These are phyloP conservation scores for Coniferiporia sulphurascens DNA, from an alignment of 1,284 basidiomycete genomes.

Conservation along the genomic window DNA sequence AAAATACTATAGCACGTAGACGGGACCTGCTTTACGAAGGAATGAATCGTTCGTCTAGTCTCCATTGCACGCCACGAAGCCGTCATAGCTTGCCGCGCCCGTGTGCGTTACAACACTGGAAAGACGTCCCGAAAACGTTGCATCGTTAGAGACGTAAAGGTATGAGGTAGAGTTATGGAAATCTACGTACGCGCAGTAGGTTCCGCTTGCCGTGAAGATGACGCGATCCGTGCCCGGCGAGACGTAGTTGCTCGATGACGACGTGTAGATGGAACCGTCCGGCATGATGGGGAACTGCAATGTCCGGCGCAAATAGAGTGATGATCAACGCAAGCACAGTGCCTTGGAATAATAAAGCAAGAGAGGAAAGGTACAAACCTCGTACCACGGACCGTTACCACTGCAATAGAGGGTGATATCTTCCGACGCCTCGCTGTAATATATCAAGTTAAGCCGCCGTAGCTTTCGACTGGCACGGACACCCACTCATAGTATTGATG, in stretches of 20 bases:
- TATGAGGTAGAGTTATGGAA: not conserved
- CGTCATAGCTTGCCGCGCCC: conserved; percentile 17
- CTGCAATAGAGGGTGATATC: conserved; percentile 19
- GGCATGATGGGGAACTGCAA: conserved; percentile 26
- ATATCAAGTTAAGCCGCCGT: not conserved
- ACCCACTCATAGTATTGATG: conserved; percentile 19
- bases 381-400: conserved; percentile 20
- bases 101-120: conserved; percentile 19
- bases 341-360: not conserved
- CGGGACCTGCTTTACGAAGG: too few relatives aligned
- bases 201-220: conserved; percentile 25
- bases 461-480: not conserved
- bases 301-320: not conserved
- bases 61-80: conserved; percentile 18
- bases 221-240: conserved; percentile 29
- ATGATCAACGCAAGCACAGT: not conserved
- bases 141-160: not conserved
- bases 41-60: conserved; percentile 1
- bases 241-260: conserved; percentile 17
- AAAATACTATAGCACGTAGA: too few relatives aligned
- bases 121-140: not conserved
- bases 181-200: conserved; percentile 25
- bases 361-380: conserved; percentile 5
- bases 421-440: conserved; percentile 15
- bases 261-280: conserved; percentile 25